Evolutionary conservation across 2,329 filamentous ascomycete species (phyloP), one percentile per base, ranked within the genome.

Genomic region (Fusarium sarcochroum): DNA sequence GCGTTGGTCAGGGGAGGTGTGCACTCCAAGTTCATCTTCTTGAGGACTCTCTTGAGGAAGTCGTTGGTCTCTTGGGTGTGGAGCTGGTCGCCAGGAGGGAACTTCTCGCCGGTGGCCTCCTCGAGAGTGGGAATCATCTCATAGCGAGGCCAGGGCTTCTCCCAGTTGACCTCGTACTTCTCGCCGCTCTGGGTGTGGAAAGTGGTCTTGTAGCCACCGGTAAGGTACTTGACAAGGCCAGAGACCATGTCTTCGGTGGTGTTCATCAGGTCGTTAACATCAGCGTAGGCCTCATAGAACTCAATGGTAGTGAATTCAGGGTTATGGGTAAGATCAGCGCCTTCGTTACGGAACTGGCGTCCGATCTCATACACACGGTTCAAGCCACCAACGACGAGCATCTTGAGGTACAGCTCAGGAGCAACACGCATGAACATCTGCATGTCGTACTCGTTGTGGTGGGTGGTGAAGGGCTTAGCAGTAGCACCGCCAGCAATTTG

Each of bases 271-370:
- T 98, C 96, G 80, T 97, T 92, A 72, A 97, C 89, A 80, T 97
- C 94, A 57, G 91, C 92, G 72, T 94, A 98, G 5, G 96, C 95
- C 88, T 92, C 90, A 82, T 99, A 99, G 83, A 98, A 98, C 81
- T 99, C 96, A 80, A 93, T 93, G 25, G 93, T 97, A 42, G 96
- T 99, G 84, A 99, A 99, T 79, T 99, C 96, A 56, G 80, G 96
- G 85, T 98, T 99, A 86, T 99, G 96, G 9, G 96, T 99, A 47
- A 82, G 75, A 73, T 82, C 81, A 62, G 81, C 79, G 72, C 91
- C 91, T 81, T 97, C 94, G 77, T 99, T 99, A 75, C 96, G 86
- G 88, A 99, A 99, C 79, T 97, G 93, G 71, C 94, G 91, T 69
- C 96, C 96, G 67, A 99, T 89, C 80, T 99, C 96, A 81, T 97